These are phyloP conservation scores for Cladophialophora yegresii DNA, from an alignment of 2,329 filamentous ascomycete species.

Conservation along the genomic window DNA sequence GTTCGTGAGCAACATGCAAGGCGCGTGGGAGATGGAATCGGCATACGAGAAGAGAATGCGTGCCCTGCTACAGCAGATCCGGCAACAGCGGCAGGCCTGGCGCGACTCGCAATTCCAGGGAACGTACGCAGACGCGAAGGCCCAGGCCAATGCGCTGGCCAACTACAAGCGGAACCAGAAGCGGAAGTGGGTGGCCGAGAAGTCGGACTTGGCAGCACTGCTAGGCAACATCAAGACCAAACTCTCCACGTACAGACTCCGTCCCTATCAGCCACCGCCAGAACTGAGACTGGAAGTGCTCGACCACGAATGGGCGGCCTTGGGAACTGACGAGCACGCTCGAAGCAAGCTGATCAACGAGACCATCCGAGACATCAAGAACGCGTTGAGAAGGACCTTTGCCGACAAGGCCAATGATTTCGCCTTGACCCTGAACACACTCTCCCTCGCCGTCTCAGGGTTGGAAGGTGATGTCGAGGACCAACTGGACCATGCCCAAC, in stretches of 20 bases:
- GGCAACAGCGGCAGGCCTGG: constrained; percentile 74
- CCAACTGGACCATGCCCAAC: constrained; percentile 82
- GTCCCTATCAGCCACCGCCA: constrained; percentile 84
- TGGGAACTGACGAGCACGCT: constrained; percentile 82
- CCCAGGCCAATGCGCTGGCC: constrained; percentile 77
- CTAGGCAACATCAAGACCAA: constrained; percentile 99
- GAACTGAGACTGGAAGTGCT: constrained; percentile 80
- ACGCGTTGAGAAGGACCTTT: constrained; percentile 85
- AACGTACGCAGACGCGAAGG: constrained; percentile 89
- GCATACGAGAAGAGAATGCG: constrained; percentile 90
- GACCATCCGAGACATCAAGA: constrained; percentile 98
- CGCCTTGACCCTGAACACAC: constrained; percentile 88
- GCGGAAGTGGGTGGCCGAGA: constrained; percentile 94
- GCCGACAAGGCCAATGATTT: constrained; percentile 99
- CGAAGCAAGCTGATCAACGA: constrained; percentile 95
- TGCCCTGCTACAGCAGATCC: constrained; percentile 73
- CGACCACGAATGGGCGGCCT: constrained; percentile 75
- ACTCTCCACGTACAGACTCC: constrained; percentile 86
- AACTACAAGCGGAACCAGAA: constrained; percentile 90
- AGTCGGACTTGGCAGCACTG: constrained; percentile 88
- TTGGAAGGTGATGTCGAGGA: constrained; percentile 96
- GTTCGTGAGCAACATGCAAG: constrained; percentile 98
- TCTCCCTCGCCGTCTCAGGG: constrained; percentile 93
- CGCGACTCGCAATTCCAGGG: constrained; percentile 79
- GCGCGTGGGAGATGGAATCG: constrained; percentile 99